Base-by-base conservation (phyloP, 345 rosid genomes). In the Syzygium aqueum region DNA sequence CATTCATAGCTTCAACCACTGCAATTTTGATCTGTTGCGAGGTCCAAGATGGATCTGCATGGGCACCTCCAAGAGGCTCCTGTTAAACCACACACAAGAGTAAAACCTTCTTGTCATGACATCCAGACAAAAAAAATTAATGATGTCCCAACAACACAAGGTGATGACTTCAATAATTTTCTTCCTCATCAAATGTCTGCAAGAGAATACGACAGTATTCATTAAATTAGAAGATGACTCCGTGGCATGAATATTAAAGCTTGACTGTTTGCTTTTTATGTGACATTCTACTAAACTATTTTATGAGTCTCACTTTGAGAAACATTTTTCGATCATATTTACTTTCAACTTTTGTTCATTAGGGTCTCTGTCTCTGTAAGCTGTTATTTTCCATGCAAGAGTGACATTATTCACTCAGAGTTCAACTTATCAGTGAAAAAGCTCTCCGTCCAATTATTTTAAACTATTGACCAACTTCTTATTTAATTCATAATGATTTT, bases 11-110 rank as follows among this genome's bases (percentile, higher is more conserved):
- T 90, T 95, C 95, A 85, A 93, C 95, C 89, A 97, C 93, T 67
- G 96, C 96, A 67, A 88, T 89, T 94, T 96, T 97, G 87, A 97
- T 97, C 92, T 93, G 96, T 87, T 94, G 95, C 43, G 99, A 96
- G 65, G 99, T 95, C 99, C 98, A 95, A 53, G 92, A 88, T 27
- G 99, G 96, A 93, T 96, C 97, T 63, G 96, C 94, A 91, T 97
- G 98, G 50, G 99, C 99, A 49, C 99, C 99, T 80, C 98, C 99
- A 86, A 96, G 95, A 14, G 99, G 99, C 89, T 97, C 99, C 99
- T 97, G 92, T 88, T 28, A 86, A 89, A 37, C 49, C 49, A 37
- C 82, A 37, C 82, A 40, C 82, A 33, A 8, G 80, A 73, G 49
- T 73, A 37, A 73, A 73, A 73, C 82, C 27, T 73, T 73, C 46